Evolutionary conservation across 1,284 basidiomycete genomes (phyloP), one percentile per base, ranked within the genome.

Genomic region (Rhodotorula sp.): DNA sequence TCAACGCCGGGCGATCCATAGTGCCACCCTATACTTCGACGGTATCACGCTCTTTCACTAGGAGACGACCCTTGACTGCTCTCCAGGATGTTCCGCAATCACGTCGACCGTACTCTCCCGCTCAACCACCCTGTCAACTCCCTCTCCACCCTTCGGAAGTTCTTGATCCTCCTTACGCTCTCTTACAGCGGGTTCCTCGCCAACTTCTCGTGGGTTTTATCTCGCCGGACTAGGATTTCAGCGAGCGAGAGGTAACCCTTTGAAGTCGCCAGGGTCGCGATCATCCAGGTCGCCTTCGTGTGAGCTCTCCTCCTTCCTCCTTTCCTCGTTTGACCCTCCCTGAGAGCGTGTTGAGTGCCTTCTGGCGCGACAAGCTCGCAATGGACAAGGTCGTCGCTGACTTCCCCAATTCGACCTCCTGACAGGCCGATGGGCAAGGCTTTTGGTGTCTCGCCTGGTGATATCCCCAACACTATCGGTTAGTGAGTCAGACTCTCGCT

Each of bases 381-480:
- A 27, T 2, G 49, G 29, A n/a, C 10, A 13, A 11, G n/a, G 10
- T 1, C 17, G 5, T 7, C 9, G 49, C 52, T 30, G 4, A 39
- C 19, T 65, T 68, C 22, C n/a, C n/a, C 15, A 36, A 49, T 27
- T 34, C 47, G 11, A 2, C 4, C 24, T 3, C 59, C 68, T 20
- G 71, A 70, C 70, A 75, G 73, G 22, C 69, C 70, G 49, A 69
- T 79, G 53, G 76, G 78, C n/a, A 59, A 66, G 5, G 65, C 67
- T 34, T 77, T 78, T 59, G 67, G 74, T 24, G 71, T 72, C 4
- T 67, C 73, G n/a, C 77, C 79, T 7, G 64, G 76, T 4, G 67
- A 74, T 8, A 78, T 77, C 15, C 78, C 80, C 36, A 79, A 81
- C 70, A 74, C 79, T 1, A 79, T 81, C 62, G 80, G 80, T 17